Evolutionary conservation across 148 eudicot species (phyloP), one percentile per base, ranked within the genome.

Genomic region (Euryodendron excelsum): DNA sequence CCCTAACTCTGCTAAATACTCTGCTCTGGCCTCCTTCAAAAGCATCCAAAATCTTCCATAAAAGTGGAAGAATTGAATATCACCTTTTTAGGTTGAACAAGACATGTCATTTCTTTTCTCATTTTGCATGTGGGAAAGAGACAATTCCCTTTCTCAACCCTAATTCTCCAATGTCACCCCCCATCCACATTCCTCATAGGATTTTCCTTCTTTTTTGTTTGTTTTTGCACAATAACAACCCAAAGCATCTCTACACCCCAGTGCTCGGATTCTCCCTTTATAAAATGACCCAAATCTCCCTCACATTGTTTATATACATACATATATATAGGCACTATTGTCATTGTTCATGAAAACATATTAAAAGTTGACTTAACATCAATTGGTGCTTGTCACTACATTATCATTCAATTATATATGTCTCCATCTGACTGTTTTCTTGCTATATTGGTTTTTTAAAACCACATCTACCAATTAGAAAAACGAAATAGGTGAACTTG

Each of bases 41-140:
- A 86, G 84, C 83, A 83, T 79, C 84, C 81, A 59, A 86, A 87
- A 86, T 81, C 80, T 87, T 81, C 74, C 66, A 21, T 77, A 59
- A n/a, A 92, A 89, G 92, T 74, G 79, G 82, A 84, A 85, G 69
- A 85, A 70, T 80, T 89, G 85, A 86, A 88, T 82, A 72, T 80
- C 84, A 86, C 84, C 89, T 89, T 90, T 92, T 76, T 83, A 82
- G 76, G 75, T 74, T 83, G 79, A 87, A 82, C 75, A 83, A 63
- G 78, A 85, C 86, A 74, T 88, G 60, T 61, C 79, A 68, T 72
- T 68, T 78, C 62, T 76, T 74, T 77, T 83, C 33, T 34, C 21
- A 25, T 45, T 28, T 79, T 85, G 83, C 87, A 78, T 71, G 83
- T 83, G 86, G n/a, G 80, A 83, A 87, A 87, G 85, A 69, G 85